These are phyloP conservation scores for Calocybe cyanea DNA, from an alignment of 768 basidiomycete genomes.

Conservation along the genomic window DNA sequence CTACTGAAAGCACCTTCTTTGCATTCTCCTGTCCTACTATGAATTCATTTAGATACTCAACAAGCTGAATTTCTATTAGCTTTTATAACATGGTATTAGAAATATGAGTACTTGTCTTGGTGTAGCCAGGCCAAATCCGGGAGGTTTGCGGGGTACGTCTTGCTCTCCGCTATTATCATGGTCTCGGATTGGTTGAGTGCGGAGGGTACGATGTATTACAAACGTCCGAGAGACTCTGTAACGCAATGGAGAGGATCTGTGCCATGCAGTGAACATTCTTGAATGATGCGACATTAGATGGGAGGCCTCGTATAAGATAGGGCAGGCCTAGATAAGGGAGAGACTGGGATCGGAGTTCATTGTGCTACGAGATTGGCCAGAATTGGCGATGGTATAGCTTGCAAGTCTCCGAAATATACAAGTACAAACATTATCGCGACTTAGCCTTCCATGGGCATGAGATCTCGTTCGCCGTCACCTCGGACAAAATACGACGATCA, in stretches of 20 bases:
- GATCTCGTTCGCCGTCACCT: constrained; percentile 52
- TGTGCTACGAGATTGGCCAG: no score
- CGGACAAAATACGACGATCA: constrained; percentile 35
- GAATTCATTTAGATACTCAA: constrained; percentile 82
- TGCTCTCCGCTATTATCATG: constrained; percentile 27
- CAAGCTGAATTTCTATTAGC: constrained; percentile 49
- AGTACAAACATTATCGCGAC: constrained; percentile 7
- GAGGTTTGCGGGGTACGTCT: constrained; percentile 31
- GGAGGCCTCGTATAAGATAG: not conserved
- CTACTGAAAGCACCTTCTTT: constrained; percentile 92
- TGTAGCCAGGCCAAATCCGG: constrained; percentile 54
- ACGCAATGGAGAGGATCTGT: constrained; percentile 14
- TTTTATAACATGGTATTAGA: not conserved
- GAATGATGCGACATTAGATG: not conserved
- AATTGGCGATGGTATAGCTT: not conserved
- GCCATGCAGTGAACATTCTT: constrained; percentile 13
- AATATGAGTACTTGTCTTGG: constrained; percentile 38
- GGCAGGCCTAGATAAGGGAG: not conserved
- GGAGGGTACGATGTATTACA: constrained; percentile 31
- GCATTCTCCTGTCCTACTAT: constrained; percentile 90
- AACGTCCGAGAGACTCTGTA: constrained; percentile 22
- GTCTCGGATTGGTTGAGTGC: constrained; percentile 57
- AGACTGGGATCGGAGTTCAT: no score
- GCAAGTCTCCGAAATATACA: constrained; percentile 9
- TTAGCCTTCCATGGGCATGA: constrained; percentile 36